Evolutionary conservation across 164 flowering plant genomes (phyloP).

Genomic region (Stephania yunnanensis): DNA sequence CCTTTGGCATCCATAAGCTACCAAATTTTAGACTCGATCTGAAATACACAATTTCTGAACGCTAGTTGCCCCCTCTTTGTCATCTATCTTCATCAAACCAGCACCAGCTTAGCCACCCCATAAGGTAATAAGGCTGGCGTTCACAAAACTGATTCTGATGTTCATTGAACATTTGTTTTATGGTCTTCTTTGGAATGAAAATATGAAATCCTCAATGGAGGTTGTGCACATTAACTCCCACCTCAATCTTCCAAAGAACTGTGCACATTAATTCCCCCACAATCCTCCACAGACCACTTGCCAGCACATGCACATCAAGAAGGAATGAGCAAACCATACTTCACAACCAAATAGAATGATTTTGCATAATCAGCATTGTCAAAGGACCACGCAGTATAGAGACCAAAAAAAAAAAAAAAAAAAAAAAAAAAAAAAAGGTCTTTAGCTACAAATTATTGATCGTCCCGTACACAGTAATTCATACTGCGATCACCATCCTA

Average conservation of each 20-base stretch:
- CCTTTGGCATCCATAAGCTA: neutral
- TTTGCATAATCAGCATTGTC: neutral
- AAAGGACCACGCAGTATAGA: neutral
- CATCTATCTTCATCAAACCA: neutral
- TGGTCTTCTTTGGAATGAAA: no score
- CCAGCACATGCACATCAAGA: neutral
- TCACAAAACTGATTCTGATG: no score
- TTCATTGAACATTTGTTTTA: no score
- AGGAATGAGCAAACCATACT: neutral
- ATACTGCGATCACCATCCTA: neutral
- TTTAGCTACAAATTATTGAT: neutral
- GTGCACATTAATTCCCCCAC: neutral
- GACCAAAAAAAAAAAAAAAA: neutral
- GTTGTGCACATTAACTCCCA: neutral
- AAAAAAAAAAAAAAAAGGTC: no score
- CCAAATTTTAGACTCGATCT: neutral
- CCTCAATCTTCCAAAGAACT: neutral
- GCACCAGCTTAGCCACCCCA: neutral
- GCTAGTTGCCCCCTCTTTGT: neutral
- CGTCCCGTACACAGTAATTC: neutral
- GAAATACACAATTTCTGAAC: neutral
- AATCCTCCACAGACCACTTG: neutral
- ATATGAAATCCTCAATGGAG: neutral
- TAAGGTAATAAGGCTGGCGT: neutral
- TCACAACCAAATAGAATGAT: neutral